Percentiles rank a stretch among this genome's conserved stretches.
Evolutionary conservation across 2,329 filamentous ascomycete genomes (phyloP).

Genomic region (Aspergillus tamarii): DNA sequence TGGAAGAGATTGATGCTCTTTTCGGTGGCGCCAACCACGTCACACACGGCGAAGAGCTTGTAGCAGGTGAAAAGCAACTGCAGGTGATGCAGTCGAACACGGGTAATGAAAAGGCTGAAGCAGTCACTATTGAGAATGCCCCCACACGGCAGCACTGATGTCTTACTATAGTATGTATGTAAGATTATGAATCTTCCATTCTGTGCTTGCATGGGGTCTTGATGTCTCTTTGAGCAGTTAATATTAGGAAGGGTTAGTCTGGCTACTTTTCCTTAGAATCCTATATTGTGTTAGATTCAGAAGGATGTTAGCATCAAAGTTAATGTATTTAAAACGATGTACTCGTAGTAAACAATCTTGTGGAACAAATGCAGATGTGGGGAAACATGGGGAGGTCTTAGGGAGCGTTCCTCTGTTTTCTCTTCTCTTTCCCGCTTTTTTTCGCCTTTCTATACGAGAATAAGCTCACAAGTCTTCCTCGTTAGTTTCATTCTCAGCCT

Average conservation of each 20-base stretch:
- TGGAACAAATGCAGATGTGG: not conserved
- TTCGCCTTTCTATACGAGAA: no score
- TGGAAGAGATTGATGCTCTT: slow-evolving; percentile 43
- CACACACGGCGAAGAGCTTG: slow-evolving; percentile 35
- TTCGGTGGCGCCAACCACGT: slow-evolving; percentile 44
- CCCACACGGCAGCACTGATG: slow-evolving; percentile 3
- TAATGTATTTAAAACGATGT: not conserved
- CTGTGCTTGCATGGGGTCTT: not conserved
- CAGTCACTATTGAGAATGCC: slow-evolving; percentile 28
- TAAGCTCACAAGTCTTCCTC: not conserved
- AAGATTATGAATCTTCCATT: not conserved
- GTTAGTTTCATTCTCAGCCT: not conserved
- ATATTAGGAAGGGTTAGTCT: not conserved
- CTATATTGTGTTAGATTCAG: not conserved
- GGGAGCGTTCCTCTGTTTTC: not conserved
- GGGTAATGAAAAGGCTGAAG: slow-evolving; percentile 15
- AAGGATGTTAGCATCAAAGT: not conserved
- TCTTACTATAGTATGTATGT: not conserved
- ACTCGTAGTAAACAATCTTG: not conserved
- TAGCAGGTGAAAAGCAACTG: slow-evolving; percentile 29
- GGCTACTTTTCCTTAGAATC: not conserved
- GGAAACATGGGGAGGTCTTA: not conserved
- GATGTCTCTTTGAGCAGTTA: not conserved
- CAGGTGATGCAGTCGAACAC: slow-evolving; percentile 16
- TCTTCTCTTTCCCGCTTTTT: no score